These are phyloP conservation scores for Hypoxylon cercidicola DNA, from an alignment of 495 filamentous ascomycete species.

Conservation along the genomic window DNA sequence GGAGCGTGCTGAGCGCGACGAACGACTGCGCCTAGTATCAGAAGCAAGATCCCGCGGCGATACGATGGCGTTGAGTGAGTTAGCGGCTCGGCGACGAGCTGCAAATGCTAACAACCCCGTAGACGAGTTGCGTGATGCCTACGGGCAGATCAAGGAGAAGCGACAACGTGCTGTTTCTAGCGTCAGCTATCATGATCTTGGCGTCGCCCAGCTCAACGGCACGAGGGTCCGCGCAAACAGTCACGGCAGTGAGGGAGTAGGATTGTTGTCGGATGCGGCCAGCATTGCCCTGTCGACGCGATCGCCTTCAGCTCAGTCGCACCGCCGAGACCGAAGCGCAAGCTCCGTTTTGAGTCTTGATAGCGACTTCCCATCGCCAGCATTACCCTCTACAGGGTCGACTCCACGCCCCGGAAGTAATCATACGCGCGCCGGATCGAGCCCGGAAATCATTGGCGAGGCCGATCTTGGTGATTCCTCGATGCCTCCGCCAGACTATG, in stretches of 20 bases:
- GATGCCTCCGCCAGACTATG: conserved; percentile 65
- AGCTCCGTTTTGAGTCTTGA: conserved; percentile 63
- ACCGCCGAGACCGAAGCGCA: conserved; percentile 48
- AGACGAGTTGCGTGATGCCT: conserved; percentile 69
- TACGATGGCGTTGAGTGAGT: conserved; percentile 66
- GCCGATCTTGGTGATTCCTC: conserved; percentile 58
- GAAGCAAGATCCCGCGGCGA: conserved; percentile 80
- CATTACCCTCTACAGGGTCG: conserved; percentile 49
- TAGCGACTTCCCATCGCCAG: conserved; percentile 47
- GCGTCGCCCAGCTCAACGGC: conserved; percentile 88
- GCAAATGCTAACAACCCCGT: conserved; percentile 51
- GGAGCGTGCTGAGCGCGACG: conserved; percentile 80
- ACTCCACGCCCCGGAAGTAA: conserved; percentile 44
- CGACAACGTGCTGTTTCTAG: conserved; percentile 81
- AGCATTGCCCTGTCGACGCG: conserved; percentile 60
- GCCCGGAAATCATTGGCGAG: conserved; percentile 54
- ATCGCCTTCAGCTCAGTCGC: conserved; percentile 42
- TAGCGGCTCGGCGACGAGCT: conserved; percentile 57
- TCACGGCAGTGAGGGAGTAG: conserved; percentile 77
- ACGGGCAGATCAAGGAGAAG: conserved; percentile 69
- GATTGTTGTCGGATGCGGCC: conserved; percentile 76
- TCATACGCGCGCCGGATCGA: conserved; percentile 47
- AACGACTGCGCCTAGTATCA: conserved; percentile 69
- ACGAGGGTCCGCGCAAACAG: conserved; percentile 85
- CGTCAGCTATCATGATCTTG: conserved; percentile 87